Evolutionary conservation across 148 eudicot genomes (phyloP).

Genomic region (Vaccinium corymbosum): DNA sequence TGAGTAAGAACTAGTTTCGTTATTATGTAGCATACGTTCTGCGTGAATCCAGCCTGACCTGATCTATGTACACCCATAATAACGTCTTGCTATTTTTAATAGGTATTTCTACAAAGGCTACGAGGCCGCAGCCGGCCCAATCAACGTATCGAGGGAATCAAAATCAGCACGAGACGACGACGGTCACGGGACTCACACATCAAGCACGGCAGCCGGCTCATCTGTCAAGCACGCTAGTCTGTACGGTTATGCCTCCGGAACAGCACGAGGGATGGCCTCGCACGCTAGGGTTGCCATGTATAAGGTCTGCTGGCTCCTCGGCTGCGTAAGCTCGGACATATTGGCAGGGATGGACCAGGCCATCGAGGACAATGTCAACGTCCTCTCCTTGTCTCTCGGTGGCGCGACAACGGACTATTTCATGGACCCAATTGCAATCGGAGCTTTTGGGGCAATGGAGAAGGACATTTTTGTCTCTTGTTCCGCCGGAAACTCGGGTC

Average conservation of each 20-base stretch:
- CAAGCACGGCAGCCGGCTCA: slow-evolving; percentile 57
- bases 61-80: no score
- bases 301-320: slow-evolving; percentile 61
- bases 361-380: slow-evolving; percentile 49
- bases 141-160: slow-evolving; percentile 39
- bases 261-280: slow-evolving; percentile 68
- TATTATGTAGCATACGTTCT: no score
- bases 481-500: slow-evolving; percentile 66
- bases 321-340: slow-evolving; percentile 62
- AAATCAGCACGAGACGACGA: slow-evolving; percentile 59
- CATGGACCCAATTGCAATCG: slow-evolving; percentile 49
- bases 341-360: slow-evolving; percentile 53
- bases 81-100: background rate
- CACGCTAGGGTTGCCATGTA: slow-evolving; percentile 51
- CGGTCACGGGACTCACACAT: slow-evolving; percentile 75
- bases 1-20: no score
- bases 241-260: slow-evolving; percentile 52
- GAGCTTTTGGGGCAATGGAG: slow-evolving; percentile 66
- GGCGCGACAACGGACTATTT: slow-evolving; percentile 52
- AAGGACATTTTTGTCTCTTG: slow-evolving; percentile 56
- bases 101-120: slow-evolving; percentile 52
- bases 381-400: slow-evolving; percentile 52
- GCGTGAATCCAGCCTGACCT: no score
- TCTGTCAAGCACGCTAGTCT: slow-evolving; percentile 41
- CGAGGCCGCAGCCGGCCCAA: slow-evolving; percentile 42